phyloP scores from a whole-genome alignment of 2,329 filamentous ascomycete genomes.

The Apiospora pterosperma region DNA sequence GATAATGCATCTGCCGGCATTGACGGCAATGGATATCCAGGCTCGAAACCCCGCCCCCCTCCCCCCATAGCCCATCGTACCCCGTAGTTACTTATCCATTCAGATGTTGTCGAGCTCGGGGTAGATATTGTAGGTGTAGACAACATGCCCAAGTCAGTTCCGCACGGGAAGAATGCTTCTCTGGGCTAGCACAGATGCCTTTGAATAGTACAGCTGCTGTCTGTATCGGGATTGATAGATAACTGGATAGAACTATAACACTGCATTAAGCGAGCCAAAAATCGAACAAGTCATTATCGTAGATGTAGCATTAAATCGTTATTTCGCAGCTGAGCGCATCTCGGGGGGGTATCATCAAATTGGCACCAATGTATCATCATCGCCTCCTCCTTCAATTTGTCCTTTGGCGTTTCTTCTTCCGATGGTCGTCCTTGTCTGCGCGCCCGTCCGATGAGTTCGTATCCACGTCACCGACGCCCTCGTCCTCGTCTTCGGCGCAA shows the following conservation, averaged over 20 bases:
- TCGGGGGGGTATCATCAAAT: background rate
- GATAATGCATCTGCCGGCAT: background rate
- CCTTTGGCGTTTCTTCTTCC: background rate
- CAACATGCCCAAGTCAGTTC: too few relatives aligned
- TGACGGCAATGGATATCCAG: background rate
- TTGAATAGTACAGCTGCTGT: too few relatives aligned
- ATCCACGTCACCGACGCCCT: slow-evolving; percentile 30
- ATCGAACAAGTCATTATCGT: background rate
- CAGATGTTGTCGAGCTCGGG: too few relatives aligned
- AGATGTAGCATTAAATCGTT: background rate
- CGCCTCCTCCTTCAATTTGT: background rate
- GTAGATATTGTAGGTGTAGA: too few relatives aligned
- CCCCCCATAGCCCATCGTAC: too few relatives aligned
- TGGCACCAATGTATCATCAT: background rate
- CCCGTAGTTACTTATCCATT: too few relatives aligned
- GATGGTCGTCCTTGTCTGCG: background rate
- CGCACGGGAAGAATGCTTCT: too few relatives aligned
- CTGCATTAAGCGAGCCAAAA: background rate
- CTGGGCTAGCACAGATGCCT: too few relatives aligned
- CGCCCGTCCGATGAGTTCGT: background rate
- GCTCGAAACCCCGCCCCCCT: too few relatives aligned
- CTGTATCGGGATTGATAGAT: too few relatives aligned
- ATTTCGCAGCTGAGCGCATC: background rate
- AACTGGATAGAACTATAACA: too few relatives aligned
- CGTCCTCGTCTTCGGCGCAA: slow-evolving; percentile 40